Evolutionary conservation across 352 stramenopile species (phyloP).

Genomic region (Pythium utonaiense): DNA sequence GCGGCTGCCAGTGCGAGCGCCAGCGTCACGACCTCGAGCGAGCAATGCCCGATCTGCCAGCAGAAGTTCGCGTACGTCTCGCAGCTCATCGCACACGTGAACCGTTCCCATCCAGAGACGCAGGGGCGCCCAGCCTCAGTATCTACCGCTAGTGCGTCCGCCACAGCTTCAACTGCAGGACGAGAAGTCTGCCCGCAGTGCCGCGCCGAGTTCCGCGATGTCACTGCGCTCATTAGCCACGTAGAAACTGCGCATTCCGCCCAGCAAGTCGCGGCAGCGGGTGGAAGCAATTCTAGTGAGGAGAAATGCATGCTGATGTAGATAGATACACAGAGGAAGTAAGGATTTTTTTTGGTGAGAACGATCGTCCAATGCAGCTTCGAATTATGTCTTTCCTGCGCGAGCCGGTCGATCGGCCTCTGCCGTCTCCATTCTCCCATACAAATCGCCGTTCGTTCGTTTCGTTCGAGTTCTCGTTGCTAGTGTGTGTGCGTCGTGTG

Average conservation of each 20-base stretch:
- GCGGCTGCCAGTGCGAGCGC: constrained; percentile 5
- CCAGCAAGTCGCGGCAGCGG: constrained; percentile 7
- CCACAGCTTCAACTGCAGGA: constrained; percentile 7
- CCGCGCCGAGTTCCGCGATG: constrained; percentile 44
- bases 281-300: constrained; percentile 16
- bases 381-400: not conserved
- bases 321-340: not conserved
- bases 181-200: constrained; percentile 73
- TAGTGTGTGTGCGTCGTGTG: not conserved
- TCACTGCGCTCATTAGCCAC: constrained; percentile 58
- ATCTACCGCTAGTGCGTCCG: not conserved
- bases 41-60: constrained; percentile 71
- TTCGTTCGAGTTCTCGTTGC: not conserved
- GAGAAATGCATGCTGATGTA: constrained; percentile 70
- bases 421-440: too few species aligned
- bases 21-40: constrained; percentile 35
- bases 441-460: not conserved
- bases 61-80: constrained; percentile 69
- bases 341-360: not conserved
- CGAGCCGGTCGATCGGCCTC: not conserved
- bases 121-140: constrained; percentile 7
- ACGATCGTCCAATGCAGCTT: not conserved
- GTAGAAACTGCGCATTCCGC: constrained; percentile 45
- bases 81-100: constrained; percentile 74
- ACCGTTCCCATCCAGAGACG: constrained; percentile 57